Evolutionary conservation across 2,329 filamentous ascomycete species (phyloP).

Genomic region (Zalaria sp.): DNA sequence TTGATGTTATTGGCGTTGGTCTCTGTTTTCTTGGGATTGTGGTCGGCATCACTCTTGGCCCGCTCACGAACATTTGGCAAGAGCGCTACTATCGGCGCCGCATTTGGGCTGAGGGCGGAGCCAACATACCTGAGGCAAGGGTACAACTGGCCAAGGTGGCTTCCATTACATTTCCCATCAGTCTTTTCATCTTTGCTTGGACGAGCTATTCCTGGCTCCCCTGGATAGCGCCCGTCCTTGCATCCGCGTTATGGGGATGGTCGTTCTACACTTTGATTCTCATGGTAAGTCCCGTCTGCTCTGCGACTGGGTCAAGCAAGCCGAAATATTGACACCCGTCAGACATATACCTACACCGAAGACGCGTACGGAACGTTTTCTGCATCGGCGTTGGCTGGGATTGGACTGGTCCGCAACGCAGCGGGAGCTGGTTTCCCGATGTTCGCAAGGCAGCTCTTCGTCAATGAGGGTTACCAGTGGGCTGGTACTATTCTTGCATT

Average conservation of each 20-base stretch:
- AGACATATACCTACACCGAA: conserved; percentile 23
- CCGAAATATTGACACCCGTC: conserved; percentile 8
- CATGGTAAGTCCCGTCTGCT: conserved; percentile 3
- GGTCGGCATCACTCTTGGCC: conserved; percentile 15
- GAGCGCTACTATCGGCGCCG: conserved; percentile 27
- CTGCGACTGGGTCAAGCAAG: conserved; percentile 7
- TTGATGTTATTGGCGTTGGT: conserved; percentile 24
- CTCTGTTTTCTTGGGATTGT: conserved; percentile 14
- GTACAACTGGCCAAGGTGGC: conserved; percentile 30
- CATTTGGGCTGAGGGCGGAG: conserved; percentile 14
- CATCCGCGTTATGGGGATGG: conserved; percentile 26
- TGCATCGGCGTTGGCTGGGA: conserved; percentile 27
- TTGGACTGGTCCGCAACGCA: conserved; percentile 22
- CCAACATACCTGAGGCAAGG: conserved; percentile 30
- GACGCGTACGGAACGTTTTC: conserved; percentile 25
- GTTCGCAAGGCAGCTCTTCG: conserved; percentile 18
- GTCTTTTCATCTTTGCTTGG: conserved; percentile 36
- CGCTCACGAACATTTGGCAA: conserved; percentile 14
- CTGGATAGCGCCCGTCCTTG: conserved; percentile 31
- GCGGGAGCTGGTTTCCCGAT: conserved; percentile 22
- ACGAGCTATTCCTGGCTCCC: conserved; percentile 21
- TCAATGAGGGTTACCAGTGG: conserved; percentile 16
- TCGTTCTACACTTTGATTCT: conserved; percentile 9
- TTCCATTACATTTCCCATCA: conserved; percentile 25
- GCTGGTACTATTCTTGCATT: conserved; percentile 17